These are phyloP conservation scores for Podospora anserina DNA, from an alignment of 495 filamentous ascomycete genomes.

Conservation along the genomic window DNA sequence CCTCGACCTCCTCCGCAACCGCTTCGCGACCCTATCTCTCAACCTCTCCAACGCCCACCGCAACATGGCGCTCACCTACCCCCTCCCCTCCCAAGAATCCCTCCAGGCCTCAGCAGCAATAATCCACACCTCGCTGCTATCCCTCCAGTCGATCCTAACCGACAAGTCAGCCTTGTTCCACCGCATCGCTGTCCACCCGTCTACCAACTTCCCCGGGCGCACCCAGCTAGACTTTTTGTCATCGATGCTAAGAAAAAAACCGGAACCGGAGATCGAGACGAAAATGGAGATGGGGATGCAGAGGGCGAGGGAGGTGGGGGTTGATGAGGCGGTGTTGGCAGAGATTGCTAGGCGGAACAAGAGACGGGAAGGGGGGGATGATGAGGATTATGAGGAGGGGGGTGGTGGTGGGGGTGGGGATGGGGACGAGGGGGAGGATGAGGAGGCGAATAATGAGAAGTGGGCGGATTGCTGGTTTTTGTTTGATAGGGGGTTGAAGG, in stretches of 20 bases:
- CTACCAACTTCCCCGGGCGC: slow-evolving; percentile 70
- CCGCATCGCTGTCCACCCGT: slow-evolving; percentile 65
- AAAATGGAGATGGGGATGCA: slow-evolving; percentile 63
- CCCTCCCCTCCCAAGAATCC: slow-evolving; percentile 55
- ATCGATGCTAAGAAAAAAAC: slow-evolving; percentile 73
- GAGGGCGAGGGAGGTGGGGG: slow-evolving; percentile 27
- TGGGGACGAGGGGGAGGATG: slow-evolving; percentile 31
- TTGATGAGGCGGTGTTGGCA: neutral
- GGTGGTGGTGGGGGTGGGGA: slow-evolving; percentile 17
- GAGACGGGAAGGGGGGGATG: neutral
- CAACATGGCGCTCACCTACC: slow-evolving; percentile 33
- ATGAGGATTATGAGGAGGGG: slow-evolving; percentile 10
- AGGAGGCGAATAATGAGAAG: slow-evolving; percentile 37
- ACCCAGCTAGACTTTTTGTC: slow-evolving; percentile 62
- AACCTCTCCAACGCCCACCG: slow-evolving; percentile 61
- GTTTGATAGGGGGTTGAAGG: slow-evolving; percentile 33
- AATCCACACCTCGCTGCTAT: slow-evolving; percentile 60
- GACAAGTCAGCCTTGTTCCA: slow-evolving; percentile 51
- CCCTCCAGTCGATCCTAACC: slow-evolving; percentile 58
- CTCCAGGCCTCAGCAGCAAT: slow-evolving; percentile 65
- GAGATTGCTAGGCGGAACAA: neutral
- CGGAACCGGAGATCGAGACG: slow-evolving; percentile 69
- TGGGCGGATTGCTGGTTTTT: slow-evolving; percentile 43
- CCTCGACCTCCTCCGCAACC: slow-evolving; percentile 71
- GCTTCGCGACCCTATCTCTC: slow-evolving; percentile 64